A percentile compares a stretch with the other conserved stretches of the same genome.
Evolutionary conservation across 441 rosid species (phyloP).

Genomic region (Corymbia citriodora): DNA sequence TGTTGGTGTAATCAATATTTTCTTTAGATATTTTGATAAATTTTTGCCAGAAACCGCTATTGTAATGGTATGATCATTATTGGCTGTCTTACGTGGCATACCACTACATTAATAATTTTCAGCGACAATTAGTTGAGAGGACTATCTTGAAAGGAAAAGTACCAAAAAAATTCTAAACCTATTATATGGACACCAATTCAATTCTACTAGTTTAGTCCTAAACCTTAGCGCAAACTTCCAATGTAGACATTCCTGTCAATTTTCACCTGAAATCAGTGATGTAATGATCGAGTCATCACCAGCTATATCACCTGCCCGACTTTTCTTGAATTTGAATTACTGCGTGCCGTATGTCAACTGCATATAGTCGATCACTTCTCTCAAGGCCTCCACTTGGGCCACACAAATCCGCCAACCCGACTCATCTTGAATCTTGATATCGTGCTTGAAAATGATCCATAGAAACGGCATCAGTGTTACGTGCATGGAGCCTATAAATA

Average conservation of each 20-base stretch:
- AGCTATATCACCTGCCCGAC: fast-evolving
- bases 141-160: too few relatives aligned
- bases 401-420: not conserved
- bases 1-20: too few relatives aligned
- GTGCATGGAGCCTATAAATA: not conserved
- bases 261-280: fast-evolving
- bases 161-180: not conserved
- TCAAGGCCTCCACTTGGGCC: not conserved
- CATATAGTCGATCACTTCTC: not conserved
- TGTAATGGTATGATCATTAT: too few relatives aligned
- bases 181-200: fast-evolving
- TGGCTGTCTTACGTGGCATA: too few relatives aligned
- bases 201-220: fast-evolving
- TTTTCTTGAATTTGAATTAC: not conserved
- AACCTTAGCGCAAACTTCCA: fast-evolving
- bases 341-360: too few relatives aligned
- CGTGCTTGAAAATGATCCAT: not conserved
- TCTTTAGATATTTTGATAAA: too few relatives aligned
- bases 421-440: not conserved
- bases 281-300: fast-evolving
- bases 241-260: fast-evolving
- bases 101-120: too few relatives aligned
- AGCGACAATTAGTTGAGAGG: too few relatives aligned
- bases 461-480: not conserved
- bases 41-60: too few relatives aligned